Percentiles rank a stretch among this genome's conserved stretches.
phyloP scores from a whole-genome alignment of 2,329 filamentous ascomycete species.

The Penicillium sp. region DNA sequence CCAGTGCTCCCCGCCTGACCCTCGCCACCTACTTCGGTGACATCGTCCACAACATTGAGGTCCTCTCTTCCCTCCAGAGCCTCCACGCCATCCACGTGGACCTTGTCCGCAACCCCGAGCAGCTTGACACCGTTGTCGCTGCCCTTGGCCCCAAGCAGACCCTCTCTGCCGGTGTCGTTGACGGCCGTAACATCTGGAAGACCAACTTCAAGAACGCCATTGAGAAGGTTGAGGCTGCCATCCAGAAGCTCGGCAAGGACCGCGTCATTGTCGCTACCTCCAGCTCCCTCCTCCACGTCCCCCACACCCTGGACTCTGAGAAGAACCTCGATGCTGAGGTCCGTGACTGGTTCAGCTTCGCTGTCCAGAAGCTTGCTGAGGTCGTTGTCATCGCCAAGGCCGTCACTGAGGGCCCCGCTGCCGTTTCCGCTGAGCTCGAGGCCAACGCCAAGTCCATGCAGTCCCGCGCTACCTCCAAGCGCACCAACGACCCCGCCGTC shows the following conservation, averaged over 20 bases:
- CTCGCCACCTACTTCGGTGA: slow-evolving; percentile 99
- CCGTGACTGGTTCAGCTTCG: slow-evolving; percentile 98
- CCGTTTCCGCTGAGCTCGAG: slow-evolving; percentile 86
- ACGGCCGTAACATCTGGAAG: slow-evolving; percentile 99
- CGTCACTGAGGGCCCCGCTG: slow-evolving; percentile 84
- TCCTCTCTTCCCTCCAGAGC: slow-evolving; percentile 70
- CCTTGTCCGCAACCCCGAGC: slow-evolving; percentile 96
- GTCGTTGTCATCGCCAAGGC: slow-evolving; percentile 94
- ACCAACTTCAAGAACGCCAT: slow-evolving; percentile 97
- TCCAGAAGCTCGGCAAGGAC: slow-evolving; percentile 96
- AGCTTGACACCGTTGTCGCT: slow-evolving; percentile 80
- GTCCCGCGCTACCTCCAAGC: slow-evolving; percentile 84
- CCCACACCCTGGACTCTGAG: slow-evolving; percentile 96
- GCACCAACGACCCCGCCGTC: slow-evolving; percentile 95
- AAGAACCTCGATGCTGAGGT: slow-evolving; percentile 96
- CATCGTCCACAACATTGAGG: slow-evolving; percentile 97
- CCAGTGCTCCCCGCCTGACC: slow-evolving; percentile 81
- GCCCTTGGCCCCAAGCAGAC: slow-evolving; percentile 85
- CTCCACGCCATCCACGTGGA: slow-evolving; percentile 89
- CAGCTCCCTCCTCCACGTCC: slow-evolving; percentile 96
- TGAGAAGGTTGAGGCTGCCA: slow-evolving; percentile 81
- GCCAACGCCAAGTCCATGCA: slow-evolving; percentile 95
- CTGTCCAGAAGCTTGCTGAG: slow-evolving; percentile 88
- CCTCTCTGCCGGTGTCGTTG: slow-evolving; percentile 93
- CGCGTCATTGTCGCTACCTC: slow-evolving; percentile 96